Evolutionary conservation across 176 grass and related monocot species (phyloP).

Genomic region (Hordeum marinum): DNA sequence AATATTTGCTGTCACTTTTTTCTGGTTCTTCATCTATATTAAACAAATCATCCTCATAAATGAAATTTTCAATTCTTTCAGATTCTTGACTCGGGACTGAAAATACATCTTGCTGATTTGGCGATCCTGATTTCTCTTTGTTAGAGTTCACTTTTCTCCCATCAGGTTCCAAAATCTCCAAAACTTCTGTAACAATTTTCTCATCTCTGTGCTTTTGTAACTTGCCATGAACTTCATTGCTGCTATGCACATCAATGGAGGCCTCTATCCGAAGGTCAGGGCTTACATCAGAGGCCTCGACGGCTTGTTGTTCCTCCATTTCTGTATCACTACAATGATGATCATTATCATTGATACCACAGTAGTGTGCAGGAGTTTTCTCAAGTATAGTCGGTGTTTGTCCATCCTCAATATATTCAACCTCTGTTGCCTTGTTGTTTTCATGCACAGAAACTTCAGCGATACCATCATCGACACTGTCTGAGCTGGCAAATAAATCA

Average conservation of each 20-base stretch:
- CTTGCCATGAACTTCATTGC: slow-evolving; percentile 22
- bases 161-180: slow-evolving; percentile 22
- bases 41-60: slow-evolving; percentile 33
- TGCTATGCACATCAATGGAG: slow-evolving; percentile 23
- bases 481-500: slow-evolving; percentile 28
- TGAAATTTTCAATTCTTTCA: slow-evolving; percentile 15
- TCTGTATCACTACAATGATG: slow-evolving; percentile 27
- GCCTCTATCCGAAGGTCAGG: slow-evolving; percentile 18
- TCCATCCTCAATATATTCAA: slow-evolving; percentile 41
- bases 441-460: slow-evolving; percentile 29
- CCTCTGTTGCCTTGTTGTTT: slow-evolving; percentile 32
- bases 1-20: slow-evolving; percentile 31
- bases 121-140: slow-evolving; percentile 20
- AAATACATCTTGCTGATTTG: slow-evolving; percentile 18
- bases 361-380: slow-evolving; percentile 19
- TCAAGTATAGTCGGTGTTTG: slow-evolving; percentile 22
- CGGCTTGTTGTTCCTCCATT: slow-evolving; percentile 30
- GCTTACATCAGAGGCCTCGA: slow-evolving; percentile 33
- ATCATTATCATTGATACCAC: slow-evolving; percentile 23
- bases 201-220: slow-evolving; percentile 20
- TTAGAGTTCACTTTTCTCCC: slow-evolving; percentile 18
- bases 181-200: slow-evolving; percentile 20
- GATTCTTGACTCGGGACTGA: slow-evolving; percentile 16
- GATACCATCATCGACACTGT: slow-evolving; percentile 22
- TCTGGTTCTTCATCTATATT: slow-evolving; percentile 27